phyloP scores from a whole-genome alignment of 2,329 filamentous ascomycete genomes.

The Fusarium burgessii region DNA sequence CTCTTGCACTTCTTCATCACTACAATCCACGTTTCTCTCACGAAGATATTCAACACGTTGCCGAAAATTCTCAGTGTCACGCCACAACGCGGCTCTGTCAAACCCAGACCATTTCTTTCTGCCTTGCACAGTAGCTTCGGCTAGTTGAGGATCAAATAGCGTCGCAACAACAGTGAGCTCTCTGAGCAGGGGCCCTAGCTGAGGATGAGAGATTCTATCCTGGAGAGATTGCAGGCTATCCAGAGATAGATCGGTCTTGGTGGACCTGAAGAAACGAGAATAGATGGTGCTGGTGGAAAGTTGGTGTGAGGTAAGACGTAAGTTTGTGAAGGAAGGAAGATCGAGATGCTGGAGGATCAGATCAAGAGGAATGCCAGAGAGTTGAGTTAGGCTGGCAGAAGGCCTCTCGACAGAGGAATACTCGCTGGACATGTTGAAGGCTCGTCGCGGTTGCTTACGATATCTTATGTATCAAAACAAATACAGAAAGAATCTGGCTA shows the following conservation, averaged over 20 bases:
- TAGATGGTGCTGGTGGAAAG: background rate
- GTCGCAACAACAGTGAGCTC: background rate
- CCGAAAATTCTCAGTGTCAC: background rate
- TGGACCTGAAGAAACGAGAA: background rate
- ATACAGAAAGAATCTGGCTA: background rate
- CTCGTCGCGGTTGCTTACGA: background rate
- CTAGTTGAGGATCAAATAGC: background rate
- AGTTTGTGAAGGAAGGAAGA: background rate
- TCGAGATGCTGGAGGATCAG: background rate
- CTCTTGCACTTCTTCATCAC: background rate
- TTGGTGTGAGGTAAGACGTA: background rate
- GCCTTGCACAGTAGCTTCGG: background rate
- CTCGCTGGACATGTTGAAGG: background rate
- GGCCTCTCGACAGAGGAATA: background rate
- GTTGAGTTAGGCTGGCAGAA: background rate
- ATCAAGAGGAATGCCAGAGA: background rate
- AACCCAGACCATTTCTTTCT: background rate
- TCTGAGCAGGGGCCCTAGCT: background rate
- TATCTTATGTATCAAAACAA: no score
- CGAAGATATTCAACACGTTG: background rate
- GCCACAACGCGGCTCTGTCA: background rate
- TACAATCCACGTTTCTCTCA: background rate
- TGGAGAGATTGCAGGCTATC: background rate
- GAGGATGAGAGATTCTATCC: background rate
- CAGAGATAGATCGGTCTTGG: background rate